Conservation (phyloP, 805 yeast genomes). For the Cyberlindnera lachancei region DNA sequence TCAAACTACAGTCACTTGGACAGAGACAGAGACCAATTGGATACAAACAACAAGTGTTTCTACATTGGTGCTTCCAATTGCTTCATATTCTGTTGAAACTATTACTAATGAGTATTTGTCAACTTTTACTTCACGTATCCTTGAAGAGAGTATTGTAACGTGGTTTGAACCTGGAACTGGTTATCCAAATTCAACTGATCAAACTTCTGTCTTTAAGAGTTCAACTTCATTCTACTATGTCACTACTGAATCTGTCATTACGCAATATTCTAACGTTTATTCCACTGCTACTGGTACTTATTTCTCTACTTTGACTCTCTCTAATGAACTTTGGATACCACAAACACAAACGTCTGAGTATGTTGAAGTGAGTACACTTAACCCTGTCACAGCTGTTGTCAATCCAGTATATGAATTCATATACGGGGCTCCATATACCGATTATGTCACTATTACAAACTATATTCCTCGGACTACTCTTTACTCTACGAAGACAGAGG, state of each 20-base stretch:
- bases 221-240: conserved; percentile 1
- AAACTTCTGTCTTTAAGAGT: conserved; percentile 6
- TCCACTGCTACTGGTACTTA: conserved; percentile 8
- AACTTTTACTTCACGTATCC: conserved; percentile 1
- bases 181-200: conserved; percentile 8
- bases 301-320: conserved; percentile 10
- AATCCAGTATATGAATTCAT: conserved; percentile 10
- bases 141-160: conserved; percentile 1
- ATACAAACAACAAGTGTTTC: conserved; percentile 2
- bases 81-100: conserved; percentile 2
- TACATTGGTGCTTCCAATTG: conserved; percentile 12
- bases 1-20: background rate
- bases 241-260: conserved; percentile 1
- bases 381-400: conserved; percentile 4
- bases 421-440: conserved; percentile 9
- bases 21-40: conserved; percentile 4
- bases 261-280: conserved; percentile 3
- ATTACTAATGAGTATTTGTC: conserved; percentile 1
- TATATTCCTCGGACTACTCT: conserved; percentile 11
- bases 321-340: conserved; percentile 14
- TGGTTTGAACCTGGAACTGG: conserved; percentile 5
- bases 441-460: conserved; percentile 10
- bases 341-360: conserved; percentile 4
- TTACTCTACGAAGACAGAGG: conserved; percentile 4
- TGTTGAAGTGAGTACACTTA: conserved; percentile 1